These are phyloP conservation scores for Colletotrichum zoysiae DNA, from an alignment of 2,329 filamentous ascomycete species.

Conservation along the genomic window DNA sequence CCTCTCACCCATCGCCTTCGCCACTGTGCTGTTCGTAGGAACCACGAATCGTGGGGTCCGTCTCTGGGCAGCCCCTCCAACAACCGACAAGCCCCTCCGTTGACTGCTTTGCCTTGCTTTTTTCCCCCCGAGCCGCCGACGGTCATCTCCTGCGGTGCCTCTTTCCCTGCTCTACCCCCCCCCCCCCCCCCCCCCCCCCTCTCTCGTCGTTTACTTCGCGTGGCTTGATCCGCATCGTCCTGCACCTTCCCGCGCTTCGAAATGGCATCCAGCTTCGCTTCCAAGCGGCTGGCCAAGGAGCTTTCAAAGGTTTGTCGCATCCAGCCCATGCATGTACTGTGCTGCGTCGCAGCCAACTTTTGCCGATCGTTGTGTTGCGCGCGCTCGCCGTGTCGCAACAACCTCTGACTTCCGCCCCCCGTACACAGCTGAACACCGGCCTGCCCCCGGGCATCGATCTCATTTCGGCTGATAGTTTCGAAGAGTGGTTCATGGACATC, in stretches of 20 bases:
- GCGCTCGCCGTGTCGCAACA: slow-evolving; percentile 3
- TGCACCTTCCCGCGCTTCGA: slow-evolving; percentile 21
- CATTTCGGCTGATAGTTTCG: slow-evolving; percentile 83
- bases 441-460: slow-evolving; percentile 80
- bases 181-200: not conserved
- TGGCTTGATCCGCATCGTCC: slow-evolving; percentile 2
- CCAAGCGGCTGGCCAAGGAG: slow-evolving; percentile 72
- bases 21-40: slow-evolving; percentile 29
- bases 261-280: slow-evolving; percentile 62
- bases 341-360: slow-evolving; percentile 6
- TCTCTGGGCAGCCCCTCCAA: slow-evolving; percentile 37
- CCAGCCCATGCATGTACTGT: slow-evolving; percentile 6
- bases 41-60: slow-evolving; percentile 40
- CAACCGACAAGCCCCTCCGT: slow-evolving; percentile 28
- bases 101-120: slow-evolving; percentile 7
- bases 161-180: slow-evolving; percentile 7
- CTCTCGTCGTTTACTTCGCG: not conserved
- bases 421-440: slow-evolving; percentile 54
- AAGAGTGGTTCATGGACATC: slow-evolving; percentile 95
- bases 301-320: slow-evolving; percentile 62
- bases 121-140: slow-evolving; percentile 10
- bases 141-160: slow-evolving; percentile 7
- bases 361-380: slow-evolving; percentile 6
- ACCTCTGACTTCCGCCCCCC: slow-evolving; percentile 13
- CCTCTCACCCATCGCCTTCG: not conserved